phyloP scores from a whole-genome alignment of 371 early-diverging fungal genomes.

The Globomyces sp. region DNA sequence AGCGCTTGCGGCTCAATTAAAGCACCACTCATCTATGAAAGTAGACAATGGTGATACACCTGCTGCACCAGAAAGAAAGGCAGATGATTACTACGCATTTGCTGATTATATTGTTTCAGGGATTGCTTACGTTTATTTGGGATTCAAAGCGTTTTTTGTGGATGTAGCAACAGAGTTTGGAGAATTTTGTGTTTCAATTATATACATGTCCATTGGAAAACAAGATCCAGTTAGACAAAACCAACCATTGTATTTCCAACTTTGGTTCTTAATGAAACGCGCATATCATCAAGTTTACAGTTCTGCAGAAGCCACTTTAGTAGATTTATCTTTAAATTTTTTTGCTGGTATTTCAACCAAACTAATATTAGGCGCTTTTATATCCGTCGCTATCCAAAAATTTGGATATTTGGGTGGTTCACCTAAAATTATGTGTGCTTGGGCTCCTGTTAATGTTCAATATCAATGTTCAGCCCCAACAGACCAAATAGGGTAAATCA shows the following conservation, averaged over 20 bases:
- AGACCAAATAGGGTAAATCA: slow-evolving; percentile 12
- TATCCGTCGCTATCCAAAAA: slow-evolving; percentile 37
- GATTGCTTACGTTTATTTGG: slow-evolving; percentile 6
- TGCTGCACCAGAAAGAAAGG: slow-evolving; percentile 4
- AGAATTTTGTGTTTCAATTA: not conserved
- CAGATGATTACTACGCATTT: slow-evolving; percentile 21
- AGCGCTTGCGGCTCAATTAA: slow-evolving; percentile 6
- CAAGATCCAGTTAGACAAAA: slow-evolving; percentile 30
- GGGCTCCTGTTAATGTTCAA: slow-evolving; percentile 12
- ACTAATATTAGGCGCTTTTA: slow-evolving; percentile 16
- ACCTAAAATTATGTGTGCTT: slow-evolving; percentile 24
- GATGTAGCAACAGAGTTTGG: slow-evolving; percentile 28
- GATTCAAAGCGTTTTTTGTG: slow-evolving; percentile 19
- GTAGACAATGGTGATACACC: slow-evolving; percentile 1
- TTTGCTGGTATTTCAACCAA: slow-evolving; percentile 17
- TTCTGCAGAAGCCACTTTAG: slow-evolving; percentile 11
- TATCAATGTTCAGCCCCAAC: slow-evolving; percentile 20
- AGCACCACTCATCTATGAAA: not conserved
- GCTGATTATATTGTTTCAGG: slow-evolving; percentile 20
- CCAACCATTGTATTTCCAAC: slow-evolving; percentile 13
- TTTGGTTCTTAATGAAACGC: slow-evolving; percentile 29
- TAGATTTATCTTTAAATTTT: slow-evolving; percentile 31
- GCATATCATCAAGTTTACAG: slow-evolving; percentile 32
- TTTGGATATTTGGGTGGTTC: slow-evolving; percentile 22
- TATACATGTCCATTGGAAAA: not conserved